These are phyloP conservation scores for Aspergillus amoenus DNA, from an alignment of 2,329 filamentous ascomycete species.

Conservation along the genomic window DNA sequence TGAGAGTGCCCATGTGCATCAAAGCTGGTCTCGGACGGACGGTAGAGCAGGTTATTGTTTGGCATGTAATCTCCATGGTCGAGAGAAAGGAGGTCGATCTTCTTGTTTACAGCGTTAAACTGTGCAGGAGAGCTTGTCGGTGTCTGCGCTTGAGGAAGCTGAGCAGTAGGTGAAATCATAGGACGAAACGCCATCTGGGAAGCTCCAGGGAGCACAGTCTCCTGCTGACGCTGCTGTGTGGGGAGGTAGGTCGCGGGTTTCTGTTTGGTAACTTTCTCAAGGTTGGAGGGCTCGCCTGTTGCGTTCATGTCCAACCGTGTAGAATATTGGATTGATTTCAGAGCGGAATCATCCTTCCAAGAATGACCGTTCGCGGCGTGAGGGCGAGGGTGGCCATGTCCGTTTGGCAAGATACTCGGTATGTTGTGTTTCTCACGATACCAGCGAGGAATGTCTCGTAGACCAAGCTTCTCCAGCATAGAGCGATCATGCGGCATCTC, in stretches of 20 bases:
- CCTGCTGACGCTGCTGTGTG: conserved; percentile 12
- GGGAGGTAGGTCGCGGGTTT: conserved; percentile 6
- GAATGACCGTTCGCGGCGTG: conserved; percentile 11
- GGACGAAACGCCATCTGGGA: conserved; percentile 9
- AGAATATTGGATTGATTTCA: conserved; percentile 20
- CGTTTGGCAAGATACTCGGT: conserved; percentile 27
- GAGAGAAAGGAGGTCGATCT: conserved; percentile 24
- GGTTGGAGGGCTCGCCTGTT: conserved; percentile 9
- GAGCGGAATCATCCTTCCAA: conserved; percentile 21
- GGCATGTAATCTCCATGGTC: conserved; percentile 19
- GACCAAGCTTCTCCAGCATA: conserved; percentile 68
- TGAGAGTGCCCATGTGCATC: conserved; percentile 15
- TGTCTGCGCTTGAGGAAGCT: conserved; percentile 14
- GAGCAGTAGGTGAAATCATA: conserved; percentile 9
- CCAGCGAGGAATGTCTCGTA: conserved; percentile 59
- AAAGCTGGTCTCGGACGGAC: conserved; percentile 9
- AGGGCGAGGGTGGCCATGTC: conserved; percentile 18
- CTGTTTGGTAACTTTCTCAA: conserved; percentile 15
- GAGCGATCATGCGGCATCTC: conserved; percentile 74
- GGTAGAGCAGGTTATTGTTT: conserved; percentile 7
- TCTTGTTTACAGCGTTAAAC: conserved; percentile 11
- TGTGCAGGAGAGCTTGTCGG: conserved; percentile 11
- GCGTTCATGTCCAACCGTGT: conserved; percentile 16
- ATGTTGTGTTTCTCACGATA: conserved; percentile 50
- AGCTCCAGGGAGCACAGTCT: conserved; percentile 1